Percentiles rank a stretch among this genome's conserved stretches.
phyloP scores from a whole-genome alignment of 495 filamentous ascomycete species.

The Podospora anserina region DNA sequence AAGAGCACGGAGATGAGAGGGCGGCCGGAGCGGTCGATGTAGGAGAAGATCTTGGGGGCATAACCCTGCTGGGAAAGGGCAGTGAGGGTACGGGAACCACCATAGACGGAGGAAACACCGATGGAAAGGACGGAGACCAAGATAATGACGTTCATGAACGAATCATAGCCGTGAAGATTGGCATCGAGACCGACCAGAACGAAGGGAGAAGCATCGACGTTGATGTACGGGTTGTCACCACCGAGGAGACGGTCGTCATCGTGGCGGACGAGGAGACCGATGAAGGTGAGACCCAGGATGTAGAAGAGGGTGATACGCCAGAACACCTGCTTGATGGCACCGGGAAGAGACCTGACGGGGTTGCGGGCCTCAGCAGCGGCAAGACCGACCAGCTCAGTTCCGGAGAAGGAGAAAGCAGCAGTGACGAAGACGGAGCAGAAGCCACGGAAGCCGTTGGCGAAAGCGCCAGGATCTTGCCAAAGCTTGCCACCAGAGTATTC shows the following conservation, averaged over 20 bases:
- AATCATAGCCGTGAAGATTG: conserved; percentile 61
- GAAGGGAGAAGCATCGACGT: conserved; percentile 66
- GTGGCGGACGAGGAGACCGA: conserved; percentile 67
- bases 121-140: conserved; percentile 66
- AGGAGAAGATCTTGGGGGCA: conserved; percentile 56
- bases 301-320: conserved; percentile 75
- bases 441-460: conserved; percentile 67
- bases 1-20: conserved; percentile 51
- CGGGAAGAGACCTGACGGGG: conserved; percentile 61
- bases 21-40: conserved; percentile 57
- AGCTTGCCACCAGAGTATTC: conserved; percentile 59
- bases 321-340: conserved; percentile 70
- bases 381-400: conserved; percentile 70
- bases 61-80: conserved; percentile 58
- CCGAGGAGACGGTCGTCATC: conserved; percentile 53
- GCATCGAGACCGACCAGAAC: conserved; percentile 68
- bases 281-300: conserved; percentile 66
- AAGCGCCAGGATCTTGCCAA: conserved; percentile 69
- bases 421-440: conserved; percentile 73
- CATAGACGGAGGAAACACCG: conserved; percentile 64
- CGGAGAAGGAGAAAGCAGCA: conserved; percentile 69
- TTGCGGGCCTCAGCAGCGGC: conserved; percentile 67
- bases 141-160: conserved; percentile 73
- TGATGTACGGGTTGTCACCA: conserved; percentile 46
- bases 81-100: conserved; percentile 65